phyloP scores from a whole-genome alignment of 176 grass and related monocot species.

The Cenchrus fungigraminus region DNA sequence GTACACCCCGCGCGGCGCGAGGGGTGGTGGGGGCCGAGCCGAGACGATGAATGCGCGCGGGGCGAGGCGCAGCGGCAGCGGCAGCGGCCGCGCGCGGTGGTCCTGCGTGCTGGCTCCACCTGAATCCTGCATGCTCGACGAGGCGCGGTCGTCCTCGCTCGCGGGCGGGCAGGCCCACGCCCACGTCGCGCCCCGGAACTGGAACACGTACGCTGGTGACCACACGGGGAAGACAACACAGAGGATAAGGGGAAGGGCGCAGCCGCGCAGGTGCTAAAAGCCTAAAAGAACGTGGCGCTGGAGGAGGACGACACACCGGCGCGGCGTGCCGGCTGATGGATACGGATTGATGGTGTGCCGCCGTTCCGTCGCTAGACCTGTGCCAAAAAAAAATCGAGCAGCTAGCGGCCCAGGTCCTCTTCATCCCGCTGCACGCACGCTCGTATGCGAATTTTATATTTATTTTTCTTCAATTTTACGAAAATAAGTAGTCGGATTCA shows the following conservation, averaged over 20 bases:
- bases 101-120: neutral
- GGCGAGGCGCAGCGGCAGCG: neutral
- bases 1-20: neutral
- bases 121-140: neutral
- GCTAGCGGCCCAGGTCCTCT: no score
- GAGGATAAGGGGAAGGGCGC: neutral
- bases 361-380: no score
- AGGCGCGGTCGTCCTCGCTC: neutral
- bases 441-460: no score
- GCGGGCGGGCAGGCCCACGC: neutral
- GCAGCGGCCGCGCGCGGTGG: neutral
- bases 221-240: constrained; percentile 44
- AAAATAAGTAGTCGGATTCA: no score
- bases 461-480: no score
- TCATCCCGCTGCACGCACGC: no score
- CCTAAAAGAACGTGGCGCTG: neutral
- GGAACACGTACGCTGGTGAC: constrained; percentile 49
- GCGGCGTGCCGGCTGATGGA: neutral
- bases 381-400: no score
- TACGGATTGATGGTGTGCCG: no score
- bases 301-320: neutral
- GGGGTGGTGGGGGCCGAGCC: neutral
- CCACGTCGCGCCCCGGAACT: constrained; percentile 26
- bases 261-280: neutral
- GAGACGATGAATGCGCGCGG: constrained; percentile 20